phyloP scores from a whole-genome alignment of 2,329 filamentous ascomycete genomes.

The Helicocarpus griseus region DNA sequence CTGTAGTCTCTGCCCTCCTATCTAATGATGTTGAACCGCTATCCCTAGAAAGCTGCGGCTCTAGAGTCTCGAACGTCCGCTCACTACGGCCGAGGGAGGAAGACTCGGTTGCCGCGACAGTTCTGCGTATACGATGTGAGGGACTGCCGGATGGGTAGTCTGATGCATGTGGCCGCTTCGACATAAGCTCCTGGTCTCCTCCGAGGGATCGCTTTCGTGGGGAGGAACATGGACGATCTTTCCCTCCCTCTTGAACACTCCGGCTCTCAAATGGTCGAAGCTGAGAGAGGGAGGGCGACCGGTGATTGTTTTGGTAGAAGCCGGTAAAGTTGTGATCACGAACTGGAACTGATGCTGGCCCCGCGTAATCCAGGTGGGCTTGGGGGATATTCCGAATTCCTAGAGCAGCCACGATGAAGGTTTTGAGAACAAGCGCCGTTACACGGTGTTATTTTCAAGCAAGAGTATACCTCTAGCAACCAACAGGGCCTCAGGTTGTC shows the following conservation, averaged over 20 bases:
- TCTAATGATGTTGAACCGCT: background rate
- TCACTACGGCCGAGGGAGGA: slow-evolving; percentile 9
- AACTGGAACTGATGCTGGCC: slow-evolving; percentile 22
- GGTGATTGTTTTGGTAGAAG: slow-evolving; percentile 15
- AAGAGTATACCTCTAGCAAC: background rate
- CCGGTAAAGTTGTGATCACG: slow-evolving; percentile 22
- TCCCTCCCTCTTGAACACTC: slow-evolving; percentile 29
- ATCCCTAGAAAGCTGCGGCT: background rate
- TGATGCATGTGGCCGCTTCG: slow-evolving; percentile 24
- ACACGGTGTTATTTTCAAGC: background rate
- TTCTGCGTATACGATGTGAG: background rate
- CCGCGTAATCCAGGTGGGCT: slow-evolving; percentile 17
- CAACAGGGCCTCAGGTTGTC: background rate
- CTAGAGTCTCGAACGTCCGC: slow-evolving; percentile 10
- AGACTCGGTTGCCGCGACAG: slow-evolving; percentile 3
- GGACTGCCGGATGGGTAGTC: slow-evolving; percentile 22
- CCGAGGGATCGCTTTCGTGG: slow-evolving; percentile 17
- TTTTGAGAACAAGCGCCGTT: background rate
- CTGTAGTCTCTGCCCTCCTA: background rate
- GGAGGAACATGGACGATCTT: slow-evolving; percentile 29
- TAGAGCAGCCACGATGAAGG: slow-evolving; percentile 32
- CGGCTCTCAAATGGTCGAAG: slow-evolving; percentile 23
- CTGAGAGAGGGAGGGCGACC: slow-evolving; percentile 29
- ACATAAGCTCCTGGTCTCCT: slow-evolving; percentile 30
- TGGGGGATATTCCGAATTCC: slow-evolving; percentile 27